These are phyloP conservation scores for Yarrowia alimentaria DNA, from an alignment of 805 yeast genomes.

Conservation along the genomic window DNA sequence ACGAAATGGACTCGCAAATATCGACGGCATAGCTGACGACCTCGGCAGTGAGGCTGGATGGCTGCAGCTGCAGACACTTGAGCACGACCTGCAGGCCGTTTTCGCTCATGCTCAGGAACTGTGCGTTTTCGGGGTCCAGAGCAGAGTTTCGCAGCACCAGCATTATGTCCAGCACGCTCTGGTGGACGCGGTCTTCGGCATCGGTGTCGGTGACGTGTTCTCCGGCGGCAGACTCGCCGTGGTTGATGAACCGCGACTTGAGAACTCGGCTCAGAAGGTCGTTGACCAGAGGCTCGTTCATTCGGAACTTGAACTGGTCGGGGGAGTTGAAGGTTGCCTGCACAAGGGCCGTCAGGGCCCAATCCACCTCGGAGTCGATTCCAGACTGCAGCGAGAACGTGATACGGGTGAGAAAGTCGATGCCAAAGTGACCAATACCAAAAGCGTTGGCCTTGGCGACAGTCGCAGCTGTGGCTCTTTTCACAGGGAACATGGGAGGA, in stretches of 20 bases:
- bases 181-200: constrained; percentile 34
- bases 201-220: constrained; percentile 29
- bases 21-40: constrained; percentile 68
- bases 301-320: constrained; percentile 49
- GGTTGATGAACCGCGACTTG: constrained; percentile 37
- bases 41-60: constrained; percentile 45
- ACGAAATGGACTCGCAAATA: constrained; percentile 76
- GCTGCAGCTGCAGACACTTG: constrained; percentile 40
- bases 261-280: constrained; percentile 47
- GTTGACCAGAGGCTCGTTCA: constrained; percentile 42
- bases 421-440: constrained; percentile 51
- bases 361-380: constrained; percentile 63
- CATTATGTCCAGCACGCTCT: constrained; percentile 49
- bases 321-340: constrained; percentile 50
- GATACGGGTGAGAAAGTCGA: constrained; percentile 62
- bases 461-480: constrained; percentile 33
- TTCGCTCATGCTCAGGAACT: constrained; percentile 50
- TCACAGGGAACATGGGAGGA: constrained; percentile 37
- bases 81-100: constrained; percentile 38
- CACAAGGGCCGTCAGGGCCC: constrained; percentile 61
- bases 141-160: constrained; percentile 75
- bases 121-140: constrained; percentile 81
- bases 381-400: constrained; percentile 67
- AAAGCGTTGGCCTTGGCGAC: constrained; percentile 27
- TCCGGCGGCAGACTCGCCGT: constrained; percentile 9